Evolutionary conservation across 345 rosid genomes (phyloP), one percentile per base, ranked within the genome.

Genomic region (Toxicodendron radicans): DNA sequence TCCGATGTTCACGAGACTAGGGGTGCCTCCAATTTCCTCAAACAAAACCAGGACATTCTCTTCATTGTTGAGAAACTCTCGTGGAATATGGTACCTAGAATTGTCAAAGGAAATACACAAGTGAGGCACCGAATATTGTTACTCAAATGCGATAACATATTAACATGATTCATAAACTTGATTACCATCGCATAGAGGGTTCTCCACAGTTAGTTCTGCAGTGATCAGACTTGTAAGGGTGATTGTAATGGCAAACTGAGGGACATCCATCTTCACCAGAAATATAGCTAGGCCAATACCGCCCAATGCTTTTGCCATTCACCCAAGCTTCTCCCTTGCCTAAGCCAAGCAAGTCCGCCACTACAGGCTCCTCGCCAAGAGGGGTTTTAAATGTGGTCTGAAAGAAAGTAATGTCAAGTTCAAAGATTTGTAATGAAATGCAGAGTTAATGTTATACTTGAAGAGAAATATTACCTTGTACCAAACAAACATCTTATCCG

Each of bases 251-350:
- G 63, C 95, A 93, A 0, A 21, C 75, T 0, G 58, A 58, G 30
- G 54, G 64, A 65, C 97, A 91, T 9, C 87, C 87, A 0, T 82
- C 72, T 0, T 76, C 73, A 4, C 49, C 30, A 12, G 97, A 83
- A 5, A 21, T 20, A 4, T 57, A 71, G 62, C 83, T 79, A 0
- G 90, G 90, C 97, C 98, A 93, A 75, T 83, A 89, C 8, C 97
- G 81, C 5, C 93, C 98, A 8, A 89, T 81, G 84, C 82, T 89
- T 45, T 73, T 72, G 27, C 94, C 97, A 16, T 91, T 93, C 23
- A 91, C 83, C 97, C 97, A 91, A 41, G 91, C 93, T 13, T 60
- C 68, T 3, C 98, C 98, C 72, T 91, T 93, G 27, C 97, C 92
- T 49, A 91, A 64, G 16, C 97, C 94, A 59, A 58, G 68, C 20